Evolutionary conservation across 2,329 filamentous ascomycete genomes (phyloP), one percentile per base, ranked within the genome.

Genomic region (Neofusicoccum sp.): DNA sequence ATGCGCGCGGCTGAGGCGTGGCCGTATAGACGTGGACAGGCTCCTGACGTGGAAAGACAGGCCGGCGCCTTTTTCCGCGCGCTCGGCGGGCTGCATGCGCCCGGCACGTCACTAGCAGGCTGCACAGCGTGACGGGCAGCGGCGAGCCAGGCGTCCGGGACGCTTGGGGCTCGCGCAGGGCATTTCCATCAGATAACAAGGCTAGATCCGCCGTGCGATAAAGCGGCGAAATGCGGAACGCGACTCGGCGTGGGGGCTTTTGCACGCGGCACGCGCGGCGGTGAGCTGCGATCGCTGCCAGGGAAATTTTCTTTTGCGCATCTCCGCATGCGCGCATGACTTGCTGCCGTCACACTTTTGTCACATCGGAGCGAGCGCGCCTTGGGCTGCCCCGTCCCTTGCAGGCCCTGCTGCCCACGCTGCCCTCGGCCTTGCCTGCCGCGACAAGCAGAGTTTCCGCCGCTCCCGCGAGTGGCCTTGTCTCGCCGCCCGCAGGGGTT

Each of bases 181-280:
- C 28, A 28, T 41, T 43, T 43, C 51, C 51, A 56, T 56, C 51
- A 56, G 51, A 56, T 56, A 56, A 56, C 51, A 33, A 56, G 51
- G 51, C 51, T 56, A 56, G 51, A 56, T 56, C 51, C 51, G 49
- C 49, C 49, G 51, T 56, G n/a, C 51, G 51, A 56, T 56, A 56
- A 56, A 56, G 51, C 51, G 38, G 49, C 51, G 51, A 56, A 43
- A 43, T 33, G 26, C 51, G 51, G 26, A 56, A 43, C 38, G 51
- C 43, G 51, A 56, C 51, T 31, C 51, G 24, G 26, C 51, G 36
- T n/a, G 38, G 36, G 36, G 51, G 48, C 33, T 31, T 54, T 54
- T 41, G 33, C 34, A 54, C n/a, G 49, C 49, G 51, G 51, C 51
- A 43, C 26, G 38, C 51, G 51, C 51, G 51, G 51, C 51, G 51